Base-by-base conservation (phyloP, 306 rosid genomes). In the Acacia crassicarpa region DNA sequence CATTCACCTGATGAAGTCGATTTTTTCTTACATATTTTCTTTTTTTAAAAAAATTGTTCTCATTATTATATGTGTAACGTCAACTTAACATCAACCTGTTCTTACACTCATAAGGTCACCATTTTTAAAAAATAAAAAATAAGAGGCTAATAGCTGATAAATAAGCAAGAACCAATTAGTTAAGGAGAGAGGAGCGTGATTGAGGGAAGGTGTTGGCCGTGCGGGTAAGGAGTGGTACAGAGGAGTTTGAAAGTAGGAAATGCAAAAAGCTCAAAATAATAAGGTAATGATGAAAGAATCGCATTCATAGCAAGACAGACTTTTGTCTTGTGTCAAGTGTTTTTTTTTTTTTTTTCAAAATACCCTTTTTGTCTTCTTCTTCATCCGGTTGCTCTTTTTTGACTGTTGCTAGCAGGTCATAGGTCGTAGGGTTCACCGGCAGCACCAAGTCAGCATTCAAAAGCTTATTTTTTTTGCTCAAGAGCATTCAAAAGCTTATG, bases 231-330 rank as follows among this genome's bases (percentile, higher is more conserved):
- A 67, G 81, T 80, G 23, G 86, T 82, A 86, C 82, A 83, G 79
- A 53, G 82, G 82, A 77, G 76, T 67, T 83, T 56, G 81, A 84
- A 87, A 89, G 87, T 84, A 79, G 86, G 76, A 81, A 10, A 6
- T n/a, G 79, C 63, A 78, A 87, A 92, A 90, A 86, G 92, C 89
- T 81, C 85, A 89, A 92, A 92, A 92, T 92, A 90, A 92, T 87
- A 92, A 87, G 91, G 92, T 87, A 89, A 92, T 90, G 80, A 92
- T 92, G 91, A 87, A 81, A 82, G 82, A 84, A 91, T 87, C 81
- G 79, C 77, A 86, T 80, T 88, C 67, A 91, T 71, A 53, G 72
- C 70, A 86, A 71, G 62, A 68, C 70, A 44, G 70, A 70, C 63
- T 54, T 62, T 35, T 62, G 85, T 81, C 85, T 61, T 53, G 75